Evolutionary conservation across 352 stramenopile species (phyloP), one percentile per base, ranked within the genome.

Genomic region (Phytopythium helicoides): DNA sequence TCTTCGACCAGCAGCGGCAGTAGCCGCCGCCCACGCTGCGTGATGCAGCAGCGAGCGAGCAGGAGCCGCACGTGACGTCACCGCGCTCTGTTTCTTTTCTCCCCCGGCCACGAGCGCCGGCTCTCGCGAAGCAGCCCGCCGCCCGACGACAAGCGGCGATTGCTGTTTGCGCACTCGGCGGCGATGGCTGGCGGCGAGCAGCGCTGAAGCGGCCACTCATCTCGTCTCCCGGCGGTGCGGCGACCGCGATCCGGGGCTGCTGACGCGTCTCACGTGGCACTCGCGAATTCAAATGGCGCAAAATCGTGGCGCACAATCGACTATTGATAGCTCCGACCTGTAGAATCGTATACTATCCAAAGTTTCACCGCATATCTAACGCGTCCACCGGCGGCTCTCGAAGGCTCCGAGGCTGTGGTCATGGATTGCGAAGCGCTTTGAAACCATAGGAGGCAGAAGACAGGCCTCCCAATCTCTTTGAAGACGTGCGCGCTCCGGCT

Each of bases 11-110:
- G 42, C 45, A 11, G 16, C 25, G 21, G 22, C 41, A 26, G 22
- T 12, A 16, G 9, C 1, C 3, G 42, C 3, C 21, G 16, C 21
- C 23, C 19, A 7, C 41, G 41, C 41, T 6, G 23, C 26, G 19
- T 19, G 28, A 33, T 9, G 41, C 41, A 28, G 31, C 19, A 23
- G 21, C n/a, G n/a, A n/a, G n/a, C n/a, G n/a, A n/a, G n/a, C n/a
- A n/a, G n/a, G n/a, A n/a, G n/a, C n/a, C n/a, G 41, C 21, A 3
- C 41, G 21, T 47, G 41, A 47, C 41, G 41, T 22, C 41, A 47
- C 37, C 2, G 38, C 6, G n/a, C 41, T 19, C 21, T 16, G 23
- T 22, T 35, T 47, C 41, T 47, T 47, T 47, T 35, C 21, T 46
- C 8, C 39, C n/a, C 39, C 39, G 39, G n/a, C 41, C 19, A 0